These are phyloP conservation scores for Hymenoscyphus fructigenus DNA, from an alignment of 2,329 filamentous ascomycete species.

Conservation along the genomic window DNA sequence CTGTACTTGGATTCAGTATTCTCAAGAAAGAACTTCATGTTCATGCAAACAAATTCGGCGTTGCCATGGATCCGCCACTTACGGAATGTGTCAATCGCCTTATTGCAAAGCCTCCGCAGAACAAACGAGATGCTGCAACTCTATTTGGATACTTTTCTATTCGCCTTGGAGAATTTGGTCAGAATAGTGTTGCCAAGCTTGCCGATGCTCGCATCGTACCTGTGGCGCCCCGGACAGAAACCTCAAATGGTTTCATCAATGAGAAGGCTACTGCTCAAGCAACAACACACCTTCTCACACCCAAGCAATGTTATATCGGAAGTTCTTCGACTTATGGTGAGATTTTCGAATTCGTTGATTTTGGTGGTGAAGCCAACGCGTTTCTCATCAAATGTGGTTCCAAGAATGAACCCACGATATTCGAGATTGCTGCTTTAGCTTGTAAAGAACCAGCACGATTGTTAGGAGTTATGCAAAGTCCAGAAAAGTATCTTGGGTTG, in stretches of 20 bases:
- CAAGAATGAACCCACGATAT: constrained; percentile 84
- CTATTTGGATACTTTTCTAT: constrained; percentile 83
- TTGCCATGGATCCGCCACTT: constrained; percentile 78
- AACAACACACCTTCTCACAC: constrained; percentile 58
- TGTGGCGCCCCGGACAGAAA: constrained; percentile 44
- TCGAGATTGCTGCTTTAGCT: constrained; percentile 81
- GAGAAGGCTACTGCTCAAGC: constrained; percentile 42
- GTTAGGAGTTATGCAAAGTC: constrained; percentile 73
- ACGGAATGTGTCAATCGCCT: constrained; percentile 72
- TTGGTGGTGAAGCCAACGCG: constrained; percentile 80
- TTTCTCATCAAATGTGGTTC: constrained; percentile 88
- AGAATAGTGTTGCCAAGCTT: constrained; percentile 58
- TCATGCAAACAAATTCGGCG: constrained; percentile 83
- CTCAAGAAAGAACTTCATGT: constrained; percentile 72
- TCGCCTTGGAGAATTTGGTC: constrained; percentile 71
- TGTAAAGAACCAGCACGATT: constrained; percentile 80
- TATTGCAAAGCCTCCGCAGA: constrained; percentile 68
- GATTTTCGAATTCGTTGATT: constrained; percentile 97
- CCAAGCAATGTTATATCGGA: constrained; percentile 79
- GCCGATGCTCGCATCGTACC: constrained; percentile 71
- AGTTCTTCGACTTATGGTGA: constrained; percentile 69
- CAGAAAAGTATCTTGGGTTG: constrained; percentile 83
- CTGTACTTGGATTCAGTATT: constrained; percentile 78
- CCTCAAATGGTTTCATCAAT: constrained; percentile 28
- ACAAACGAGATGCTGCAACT: constrained; percentile 62